Percentiles rank a stretch among this genome's conserved stretches.
These are phyloP conservation scores for Oenanthe sinensis DNA, from an alignment of 129 eudicot genomes.

Conservation along the genomic window DNA sequence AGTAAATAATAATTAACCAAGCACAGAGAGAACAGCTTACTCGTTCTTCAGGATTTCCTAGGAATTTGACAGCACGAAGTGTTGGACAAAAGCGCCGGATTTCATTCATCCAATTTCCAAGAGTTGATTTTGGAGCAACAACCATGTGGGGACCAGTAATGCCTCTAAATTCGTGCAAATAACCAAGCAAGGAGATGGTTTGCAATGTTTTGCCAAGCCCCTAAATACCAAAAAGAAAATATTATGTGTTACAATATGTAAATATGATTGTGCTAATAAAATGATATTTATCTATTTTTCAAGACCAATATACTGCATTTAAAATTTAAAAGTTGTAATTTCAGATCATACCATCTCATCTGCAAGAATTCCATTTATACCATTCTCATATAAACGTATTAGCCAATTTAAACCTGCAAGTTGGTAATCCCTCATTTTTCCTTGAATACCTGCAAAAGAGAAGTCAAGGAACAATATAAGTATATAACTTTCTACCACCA, in stretches of 20 bases:
- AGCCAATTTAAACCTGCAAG: constrained; percentile 99
- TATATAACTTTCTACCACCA: neutral
- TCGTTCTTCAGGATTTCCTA: constrained; percentile 95
- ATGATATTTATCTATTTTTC: neutral
- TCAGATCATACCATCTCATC: constrained; percentile 76
- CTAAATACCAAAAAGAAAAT: constrained; percentile 23
- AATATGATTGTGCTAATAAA: neutral
- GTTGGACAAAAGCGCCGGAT: constrained; percentile 86
- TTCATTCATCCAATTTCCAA: constrained; percentile 99
- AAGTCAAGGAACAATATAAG: neutral
- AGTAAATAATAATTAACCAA: neutral
- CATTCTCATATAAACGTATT: constrained; percentile 86
- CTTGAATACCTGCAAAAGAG: constrained; percentile 64
- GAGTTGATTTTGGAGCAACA: constrained; percentile 98
- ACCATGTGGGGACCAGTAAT: constrained; percentile 99
- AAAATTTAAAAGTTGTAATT: neutral
- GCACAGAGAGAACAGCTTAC: constrained; percentile 25
- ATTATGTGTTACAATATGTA: neutral
- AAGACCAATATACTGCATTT: neutral
- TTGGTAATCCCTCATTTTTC: constrained; percentile 99
- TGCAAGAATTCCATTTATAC: constrained; percentile 96
- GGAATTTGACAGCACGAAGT: constrained; percentile 85
- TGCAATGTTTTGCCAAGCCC: constrained; percentile 97
- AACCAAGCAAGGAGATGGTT: constrained; percentile 94
- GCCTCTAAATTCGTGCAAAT: constrained; percentile 90